These are phyloP conservation scores for Cordyceps tenuipes DNA, from an alignment of 2,329 filamentous ascomycete species.

Conservation along the genomic window DNA sequence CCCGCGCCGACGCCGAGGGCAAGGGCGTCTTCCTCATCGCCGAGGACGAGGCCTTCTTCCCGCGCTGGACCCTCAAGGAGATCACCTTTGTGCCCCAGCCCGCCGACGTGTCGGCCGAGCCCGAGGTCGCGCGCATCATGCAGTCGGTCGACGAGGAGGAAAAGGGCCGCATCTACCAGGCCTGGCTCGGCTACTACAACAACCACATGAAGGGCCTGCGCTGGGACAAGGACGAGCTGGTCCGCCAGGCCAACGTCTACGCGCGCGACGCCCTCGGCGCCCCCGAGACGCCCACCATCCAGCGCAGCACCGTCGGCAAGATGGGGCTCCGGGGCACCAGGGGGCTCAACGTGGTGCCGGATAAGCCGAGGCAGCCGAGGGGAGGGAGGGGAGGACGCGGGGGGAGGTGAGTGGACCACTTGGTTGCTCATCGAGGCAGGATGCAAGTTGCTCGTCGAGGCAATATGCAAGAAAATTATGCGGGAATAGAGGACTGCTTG, in stretches of 20 bases:
- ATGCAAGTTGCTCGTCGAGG: too few relatives aligned
- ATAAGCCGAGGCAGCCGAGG: constrained; percentile 26
- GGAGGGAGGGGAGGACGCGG: constrained; percentile 17
- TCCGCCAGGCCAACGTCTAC: constrained; percentile 42
- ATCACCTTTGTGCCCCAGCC: constrained; percentile 42
- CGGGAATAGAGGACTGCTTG: too few relatives aligned
- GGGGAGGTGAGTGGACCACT: constrained; percentile 12
- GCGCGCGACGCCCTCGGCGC: constrained; percentile 39
- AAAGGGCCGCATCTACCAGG: constrained; percentile 44
- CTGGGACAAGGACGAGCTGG: constrained; percentile 37
- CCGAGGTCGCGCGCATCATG: constrained; percentile 31
- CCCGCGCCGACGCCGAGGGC: constrained; percentile 54
- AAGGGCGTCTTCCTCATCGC: constrained; percentile 53
- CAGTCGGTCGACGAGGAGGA: constrained; percentile 35
- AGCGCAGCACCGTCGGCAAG: constrained; percentile 42
- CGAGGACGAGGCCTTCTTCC: constrained; percentile 42
- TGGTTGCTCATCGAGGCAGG: too few relatives aligned
- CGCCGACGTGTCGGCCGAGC: constrained; percentile 35
- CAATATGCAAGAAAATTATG: too few relatives aligned
- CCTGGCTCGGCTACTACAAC: constrained; percentile 51
- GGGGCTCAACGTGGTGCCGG: constrained; percentile 39
- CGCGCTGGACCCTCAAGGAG: constrained; percentile 41
- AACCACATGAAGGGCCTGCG: constrained; percentile 36
- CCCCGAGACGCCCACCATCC: constrained; percentile 37
- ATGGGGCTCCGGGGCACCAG: constrained; percentile 48